A percentile compares a stretch with the other conserved stretches of the same genome.
Evolutionary conservation across 306 rosid species (phyloP).

Genomic region (Vicia villosa): DNA sequence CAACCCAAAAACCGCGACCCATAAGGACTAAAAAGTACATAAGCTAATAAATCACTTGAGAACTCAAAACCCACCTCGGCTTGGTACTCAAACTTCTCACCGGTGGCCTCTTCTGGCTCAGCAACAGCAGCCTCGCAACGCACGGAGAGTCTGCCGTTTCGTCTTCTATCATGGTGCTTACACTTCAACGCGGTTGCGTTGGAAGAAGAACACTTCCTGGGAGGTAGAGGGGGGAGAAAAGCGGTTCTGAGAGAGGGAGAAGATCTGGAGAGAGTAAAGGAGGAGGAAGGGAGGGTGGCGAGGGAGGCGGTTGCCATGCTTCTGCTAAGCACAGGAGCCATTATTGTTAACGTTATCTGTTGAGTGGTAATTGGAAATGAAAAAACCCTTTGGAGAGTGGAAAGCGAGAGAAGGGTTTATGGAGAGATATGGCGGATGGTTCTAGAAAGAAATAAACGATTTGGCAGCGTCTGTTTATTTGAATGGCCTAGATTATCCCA

Average conservation of each 20-base stretch:
- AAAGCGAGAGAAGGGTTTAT: conserved; percentile 38
- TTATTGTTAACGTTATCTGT: conserved; percentile 36
- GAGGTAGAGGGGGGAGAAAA: conserved; percentile 59
- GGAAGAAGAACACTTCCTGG: conserved; percentile 42
- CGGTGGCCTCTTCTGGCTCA: conserved; percentile 73
- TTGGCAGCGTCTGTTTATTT: conserved; percentile 6
- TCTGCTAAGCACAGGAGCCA: conserved; percentile 88
- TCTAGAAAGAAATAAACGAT: conserved; percentile 30
- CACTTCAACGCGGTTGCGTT: conserved; percentile 52
- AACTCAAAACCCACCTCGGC: conserved; percentile 70
- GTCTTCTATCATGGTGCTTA: conserved; percentile 41
- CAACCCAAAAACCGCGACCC: background rate
- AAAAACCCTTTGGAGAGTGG: background rate
- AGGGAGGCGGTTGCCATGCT: conserved; percentile 61
- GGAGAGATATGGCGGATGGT: conserved; percentile 34
- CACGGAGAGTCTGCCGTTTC: conserved; percentile 42
- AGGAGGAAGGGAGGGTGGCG: conserved; percentile 61
- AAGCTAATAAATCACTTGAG: background rate
- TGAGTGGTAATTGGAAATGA: conserved; percentile 15
- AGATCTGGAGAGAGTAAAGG: conserved; percentile 40
- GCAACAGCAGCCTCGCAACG: conserved; percentile 89
- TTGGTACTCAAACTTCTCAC: conserved; percentile 92
- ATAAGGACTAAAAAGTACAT: background rate
- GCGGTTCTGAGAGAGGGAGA: conserved; percentile 48
- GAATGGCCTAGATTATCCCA: conserved; percentile 35